Base-by-base conservation (phyloP, 305 asterid genomes). In the Nicotiana rustica region DNA sequence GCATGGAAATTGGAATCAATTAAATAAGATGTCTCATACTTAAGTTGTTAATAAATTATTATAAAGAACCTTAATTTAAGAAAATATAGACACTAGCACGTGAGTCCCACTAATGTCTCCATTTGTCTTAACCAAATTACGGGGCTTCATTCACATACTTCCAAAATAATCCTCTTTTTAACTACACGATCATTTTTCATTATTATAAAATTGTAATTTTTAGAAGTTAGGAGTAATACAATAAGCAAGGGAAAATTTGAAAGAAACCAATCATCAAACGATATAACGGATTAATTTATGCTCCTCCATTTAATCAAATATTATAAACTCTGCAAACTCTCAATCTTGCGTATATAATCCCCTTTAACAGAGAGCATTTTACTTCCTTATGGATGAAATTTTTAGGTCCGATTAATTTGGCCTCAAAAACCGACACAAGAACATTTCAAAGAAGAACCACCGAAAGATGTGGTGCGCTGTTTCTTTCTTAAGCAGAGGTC, bases 101-200 rank as follows among this genome's bases (percentile, higher is more conserved):
- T 83, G 81, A 79, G 44, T 33, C 65, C 83, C 60, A n/a, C 85
- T 52, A 77, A 82, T 61, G 49, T 49, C 49, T 52, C 19, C 31
- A 66, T 47, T 82, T 29, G 78, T 56, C 36, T 82, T 61, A 17
- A 78, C 19, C 33, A 79, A 79, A 60, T 19, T 78, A 61, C n/a
- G 25, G 17, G 21, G 44, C 64, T 49, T 19, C 77, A 69, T 57
- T 21, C 81, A 62, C 81, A 49, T 71, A 62, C 88, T 85, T 87
- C 87, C 91, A 89, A 87, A 80, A 75, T 2, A 88, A 49, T 75
- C 64, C 44, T 49, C 44, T 25, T 49, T 25, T 75, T 47, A 73
- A 49, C 14, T 73, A 73, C 18, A 73, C 25, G 4, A 41, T 70
- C 6, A 38, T 36, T 1, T 36, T 38, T 69, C 36, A 36, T 3